These are phyloP conservation scores for Orobanche coerulescens DNA, from an alignment of 257 asterid genomes.

Conservation along the genomic window DNA sequence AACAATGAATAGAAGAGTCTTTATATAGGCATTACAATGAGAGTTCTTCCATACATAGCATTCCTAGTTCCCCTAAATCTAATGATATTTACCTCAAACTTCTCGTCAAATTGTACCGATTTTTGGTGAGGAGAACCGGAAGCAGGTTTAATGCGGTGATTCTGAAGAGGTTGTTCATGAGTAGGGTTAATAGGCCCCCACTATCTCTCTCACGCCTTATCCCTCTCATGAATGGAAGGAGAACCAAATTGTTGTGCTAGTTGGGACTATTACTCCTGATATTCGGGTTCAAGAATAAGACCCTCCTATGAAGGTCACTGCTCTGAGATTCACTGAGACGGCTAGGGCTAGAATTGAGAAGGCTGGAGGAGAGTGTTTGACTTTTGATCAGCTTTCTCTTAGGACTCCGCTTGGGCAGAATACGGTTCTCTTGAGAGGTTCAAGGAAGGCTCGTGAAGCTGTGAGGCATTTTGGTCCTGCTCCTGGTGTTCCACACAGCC, in stretches of 20 bases:
- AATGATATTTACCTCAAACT: too few relatives aligned
- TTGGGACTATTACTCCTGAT: conserved; percentile 38
- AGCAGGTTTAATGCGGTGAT: conserved; percentile 77
- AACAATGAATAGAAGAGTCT: too few relatives aligned
- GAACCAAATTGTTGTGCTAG: conserved; percentile 38
- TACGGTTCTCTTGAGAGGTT: conserved; percentile 48
- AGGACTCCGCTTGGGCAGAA: conserved; percentile 69
- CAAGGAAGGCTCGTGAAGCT: conserved; percentile 43
- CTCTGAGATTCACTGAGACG: too few relatives aligned
- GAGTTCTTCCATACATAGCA: too few relatives aligned
- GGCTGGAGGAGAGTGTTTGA: conserved; percentile 15
- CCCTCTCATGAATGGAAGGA: conserved; percentile 63
- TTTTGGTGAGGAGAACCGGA: conserved; percentile 81
- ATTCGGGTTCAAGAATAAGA: conserved; percentile 29
- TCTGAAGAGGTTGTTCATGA: conserved; percentile 81
- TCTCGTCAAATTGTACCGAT: conserved; percentile 77
- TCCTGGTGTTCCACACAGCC: conserved; percentile 53
- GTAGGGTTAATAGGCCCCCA: conserved; percentile 78
- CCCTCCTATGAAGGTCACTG: conserved; percentile 23
- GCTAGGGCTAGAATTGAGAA: too few relatives aligned
- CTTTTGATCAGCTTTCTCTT: conserved; percentile 66
- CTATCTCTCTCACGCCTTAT: conserved; percentile 74
- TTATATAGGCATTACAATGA: too few relatives aligned
- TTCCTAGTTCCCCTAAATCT: too few relatives aligned
- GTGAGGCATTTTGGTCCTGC: conserved; percentile 49